Percentiles rank a stretch among this genome's conserved stretches.
phyloP scores from a whole-genome alignment of 768 basidiomycete species.

The Trametes elegans region DNA sequence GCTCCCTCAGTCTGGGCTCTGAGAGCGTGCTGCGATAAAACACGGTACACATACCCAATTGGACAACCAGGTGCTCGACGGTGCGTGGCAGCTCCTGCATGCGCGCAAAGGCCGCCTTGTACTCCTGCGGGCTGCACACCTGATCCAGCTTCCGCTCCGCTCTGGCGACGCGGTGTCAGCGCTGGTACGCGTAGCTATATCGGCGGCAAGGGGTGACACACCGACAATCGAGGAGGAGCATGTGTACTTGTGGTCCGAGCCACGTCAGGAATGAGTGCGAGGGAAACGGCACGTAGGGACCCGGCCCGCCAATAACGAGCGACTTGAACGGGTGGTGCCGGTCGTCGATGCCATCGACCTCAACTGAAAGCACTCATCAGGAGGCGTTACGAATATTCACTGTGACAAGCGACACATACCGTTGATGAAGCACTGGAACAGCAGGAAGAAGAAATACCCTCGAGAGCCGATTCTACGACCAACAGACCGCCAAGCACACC shows the following conservation, averaged over 20 bases:
- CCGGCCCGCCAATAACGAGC: constrained; percentile 69
- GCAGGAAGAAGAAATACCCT: constrained; percentile 88
- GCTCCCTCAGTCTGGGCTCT: neutral
- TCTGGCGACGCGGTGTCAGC: constrained; percentile 36
- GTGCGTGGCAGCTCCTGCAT: constrained; percentile 56
- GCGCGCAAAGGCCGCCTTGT: constrained; percentile 67
- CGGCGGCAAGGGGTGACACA: constrained; percentile 32
- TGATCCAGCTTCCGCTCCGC: constrained; percentile 82
- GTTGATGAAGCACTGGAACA: constrained; percentile 93
- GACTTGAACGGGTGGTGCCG: constrained; percentile 67
- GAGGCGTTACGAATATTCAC: neutral
- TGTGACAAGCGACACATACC: constrained; percentile 41
- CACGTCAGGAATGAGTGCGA: constrained; percentile 83
- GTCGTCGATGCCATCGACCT: constrained; percentile 71
- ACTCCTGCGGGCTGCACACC: constrained; percentile 75
- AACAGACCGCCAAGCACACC: neutral
- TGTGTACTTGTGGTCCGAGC: constrained; percentile 72
- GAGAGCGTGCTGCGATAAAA: neutral
- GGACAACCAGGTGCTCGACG: constrained; percentile 82
- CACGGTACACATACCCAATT: constrained; percentile 56
- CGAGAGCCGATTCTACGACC: constrained; percentile 68
- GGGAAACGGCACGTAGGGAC: constrained; percentile 75
- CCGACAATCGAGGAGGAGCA: constrained; percentile 84
- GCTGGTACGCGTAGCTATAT: neutral
- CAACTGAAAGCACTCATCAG: constrained; percentile 42